These are phyloP conservation scores for Cyathus striatus DNA, from an alignment of 768 basidiomycete species.

Conservation along the genomic window DNA sequence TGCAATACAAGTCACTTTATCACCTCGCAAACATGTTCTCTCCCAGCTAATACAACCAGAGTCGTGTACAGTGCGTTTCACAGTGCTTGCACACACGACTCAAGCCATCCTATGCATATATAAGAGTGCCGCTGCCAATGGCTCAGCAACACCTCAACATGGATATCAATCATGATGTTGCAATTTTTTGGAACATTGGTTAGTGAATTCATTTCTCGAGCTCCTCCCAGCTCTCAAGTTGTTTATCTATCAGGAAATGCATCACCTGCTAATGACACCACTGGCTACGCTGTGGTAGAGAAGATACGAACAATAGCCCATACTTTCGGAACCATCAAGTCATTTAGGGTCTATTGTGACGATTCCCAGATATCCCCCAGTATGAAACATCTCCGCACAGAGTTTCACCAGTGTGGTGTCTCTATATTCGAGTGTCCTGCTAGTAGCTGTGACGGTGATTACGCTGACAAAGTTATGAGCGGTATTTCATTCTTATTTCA, in stretches of 20 bases:
- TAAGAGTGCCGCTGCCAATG: too few species aligned
- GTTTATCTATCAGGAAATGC: too few species aligned
- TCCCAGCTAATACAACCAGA: too few species aligned
- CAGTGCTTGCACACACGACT: too few species aligned
- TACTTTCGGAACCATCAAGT: conserved; percentile 13
- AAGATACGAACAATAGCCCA: conserved; percentile 15
- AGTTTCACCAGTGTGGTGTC: conserved; percentile 24
- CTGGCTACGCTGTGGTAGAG: conserved; percentile 16
- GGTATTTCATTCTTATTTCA: too few species aligned
- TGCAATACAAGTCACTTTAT: too few species aligned
- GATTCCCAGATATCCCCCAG: conserved; percentile 5
- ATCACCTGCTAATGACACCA: too few species aligned
- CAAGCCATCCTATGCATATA: too few species aligned
- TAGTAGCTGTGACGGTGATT: conserved; percentile 31
- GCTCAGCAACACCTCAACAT: too few species aligned
- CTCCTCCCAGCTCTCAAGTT: not conserved
- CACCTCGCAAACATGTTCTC: too few species aligned
- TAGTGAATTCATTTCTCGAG: conserved; percentile 3
- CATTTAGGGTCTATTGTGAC: conserved; percentile 18
- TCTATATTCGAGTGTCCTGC: conserved; percentile 26
- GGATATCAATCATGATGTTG: conserved; percentile 9
- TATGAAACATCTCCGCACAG: conserved; percentile 15
- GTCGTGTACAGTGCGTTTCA: too few species aligned
- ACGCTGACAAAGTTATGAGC: conserved; percentile 51
- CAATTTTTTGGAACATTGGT: conserved; percentile 23